Base-by-base conservation (phyloP, 345 rosid genomes). In the Gossypioides kirkii region DNA sequence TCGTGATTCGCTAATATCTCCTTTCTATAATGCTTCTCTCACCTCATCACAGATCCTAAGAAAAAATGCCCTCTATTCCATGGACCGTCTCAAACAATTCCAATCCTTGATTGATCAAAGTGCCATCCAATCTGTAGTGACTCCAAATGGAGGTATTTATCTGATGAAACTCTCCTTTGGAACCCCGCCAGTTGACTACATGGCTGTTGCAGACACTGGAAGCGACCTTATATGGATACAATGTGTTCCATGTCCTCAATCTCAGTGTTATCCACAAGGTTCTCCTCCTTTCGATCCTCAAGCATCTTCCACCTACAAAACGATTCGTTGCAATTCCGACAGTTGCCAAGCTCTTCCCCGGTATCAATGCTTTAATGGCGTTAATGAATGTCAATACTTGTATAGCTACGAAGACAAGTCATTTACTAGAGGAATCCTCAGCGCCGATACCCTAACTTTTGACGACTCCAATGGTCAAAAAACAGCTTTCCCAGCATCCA, bases 111-210 rank as follows among this genome's bases (percentile, higher is more conserved):
- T 43, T 5, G 41, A 68, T 16, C 55, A 73, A 22, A 22, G 3
- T 68, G 3, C 71, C 50, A 32, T 54, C 69, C 72, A 77, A 26
- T 73, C 77, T 36, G 69, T 66, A 32, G 42, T 78, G 70, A 18
- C 38, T 65, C 9, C 72, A 54, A 55, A 20, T 10, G 79, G 63
- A 0, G 77, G 74, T 1, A 74, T 38, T 47, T 81, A 81, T 70
- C 69, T 75, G 68, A 81, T 78, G 81, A 72, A 55, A 2, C 69
- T 81, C 65, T 72, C 79, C 25, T 72, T 81, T 62, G 84, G 84
- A 18, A 78, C 77, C 3, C 84, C 84, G 41, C 79, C 81, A 0
- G 22, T 41, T 0, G 76, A 75, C 38, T 60, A 75, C 38, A 0
- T 75, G 0, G 84, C 79, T 61, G 54, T 78, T 6, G 81, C 79